Evolutionary conservation across 345 rosid genomes (phyloP), one percentile per base, ranked within the genome.

Genomic region (Eucalyptus curtisii): DNA sequence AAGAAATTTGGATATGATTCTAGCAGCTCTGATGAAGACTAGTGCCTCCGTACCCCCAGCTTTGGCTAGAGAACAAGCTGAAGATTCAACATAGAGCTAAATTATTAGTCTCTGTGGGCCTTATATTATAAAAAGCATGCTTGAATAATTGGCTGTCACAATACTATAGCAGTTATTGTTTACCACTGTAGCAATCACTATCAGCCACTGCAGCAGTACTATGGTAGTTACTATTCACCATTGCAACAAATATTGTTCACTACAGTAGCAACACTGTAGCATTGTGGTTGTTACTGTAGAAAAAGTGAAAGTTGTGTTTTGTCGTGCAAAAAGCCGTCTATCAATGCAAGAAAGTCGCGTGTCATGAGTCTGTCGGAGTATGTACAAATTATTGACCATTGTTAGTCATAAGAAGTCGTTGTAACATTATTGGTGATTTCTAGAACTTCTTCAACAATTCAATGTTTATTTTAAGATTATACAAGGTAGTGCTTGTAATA

Each of bases 231-330:
- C 1, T 55, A 4, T 17, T 50, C 55, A 52, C 24, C 55, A 52
- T 0, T 1, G 10, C 1, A 52, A 2, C 0, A 8, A 0, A 7
- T 7, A 7, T 2, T 52, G 0, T 55, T 55, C 30, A 9, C 61
- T 55, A 55, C 42, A 4, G 42, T 42, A n/a, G n/a, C n/a, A n/a
- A n/a, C n/a, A 42, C 13, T 55, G 1, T 55, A 55, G 61, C 61
- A 55, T 17, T 55, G 12, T 55, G 5, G 27, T 24, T 22, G 0
- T 1, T 55, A 55, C 13, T 55, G 0, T 55, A 24, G 61, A 1
- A 8, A 5, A 55, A 55, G 61, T 22, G 12, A 55, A 55, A 55
- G 13, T 24, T 2, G 13, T 55, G 61, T 55, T 55, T 0, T 9
- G 6, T 2, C 1, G 6, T 55, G 12, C 30, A 55, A 55, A 55